phyloP scores from a whole-genome alignment of 2,329 filamentous ascomycete genomes.

The Colletotrichum incanum region DNA sequence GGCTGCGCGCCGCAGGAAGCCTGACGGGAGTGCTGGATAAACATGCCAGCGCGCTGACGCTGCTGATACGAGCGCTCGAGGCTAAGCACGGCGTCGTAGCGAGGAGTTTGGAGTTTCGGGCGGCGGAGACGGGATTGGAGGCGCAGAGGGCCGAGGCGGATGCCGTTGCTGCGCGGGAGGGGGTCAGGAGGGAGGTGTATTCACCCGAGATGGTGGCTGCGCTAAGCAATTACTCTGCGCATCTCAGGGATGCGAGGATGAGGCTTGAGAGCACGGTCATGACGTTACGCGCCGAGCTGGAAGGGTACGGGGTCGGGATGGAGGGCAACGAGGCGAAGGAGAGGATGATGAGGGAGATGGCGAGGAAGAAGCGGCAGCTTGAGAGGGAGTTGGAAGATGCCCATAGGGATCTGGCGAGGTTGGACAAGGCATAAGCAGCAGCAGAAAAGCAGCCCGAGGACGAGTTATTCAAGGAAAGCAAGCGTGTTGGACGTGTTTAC shows the following conservation, averaged over 20 bases:
- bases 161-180: constrained; percentile 53
- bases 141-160: constrained; percentile 61
- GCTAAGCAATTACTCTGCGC: constrained; percentile 63
- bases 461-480: background rate
- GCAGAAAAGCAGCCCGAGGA: background rate
- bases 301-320: constrained; percentile 64
- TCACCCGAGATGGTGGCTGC: constrained; percentile 59
- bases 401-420: constrained; percentile 60
- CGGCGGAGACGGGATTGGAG: constrained; percentile 60
- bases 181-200: constrained; percentile 60
- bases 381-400: constrained; percentile 65
- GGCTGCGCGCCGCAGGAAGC: constrained; percentile 56
- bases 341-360: constrained; percentile 68
- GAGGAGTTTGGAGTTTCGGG: constrained; percentile 66
- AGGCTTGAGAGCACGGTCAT: constrained; percentile 62
- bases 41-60: constrained; percentile 57
- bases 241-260: constrained; percentile 65
- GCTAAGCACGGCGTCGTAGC: constrained; percentile 69
- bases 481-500: constrained; percentile 15
- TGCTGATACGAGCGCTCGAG: constrained; percentile 67
- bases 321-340: constrained; percentile 59
- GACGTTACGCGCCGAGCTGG: constrained; percentile 60
- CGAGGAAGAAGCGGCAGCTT: constrained; percentile 66
- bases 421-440: constrained; percentile 46
- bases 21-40: constrained; percentile 58